Percentiles rank a stretch among this genome's conserved stretches.
phyloP scores from a whole-genome alignment of 768 basidiomycete genomes.

The Paxillus rubicundulus region DNA sequence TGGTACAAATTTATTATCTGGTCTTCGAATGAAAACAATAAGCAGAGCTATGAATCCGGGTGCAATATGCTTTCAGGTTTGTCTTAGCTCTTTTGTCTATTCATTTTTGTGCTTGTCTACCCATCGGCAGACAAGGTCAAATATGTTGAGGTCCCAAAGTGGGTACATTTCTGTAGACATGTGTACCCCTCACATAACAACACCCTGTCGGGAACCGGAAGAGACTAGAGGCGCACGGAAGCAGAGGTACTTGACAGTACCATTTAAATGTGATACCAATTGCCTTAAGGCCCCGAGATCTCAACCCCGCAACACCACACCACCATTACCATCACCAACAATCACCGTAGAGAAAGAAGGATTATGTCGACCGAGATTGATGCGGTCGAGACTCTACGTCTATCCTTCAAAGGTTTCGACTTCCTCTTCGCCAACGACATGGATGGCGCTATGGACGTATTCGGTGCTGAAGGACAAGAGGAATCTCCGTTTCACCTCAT shows the following conservation, averaged over 20 bases:
- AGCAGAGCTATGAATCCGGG: no score
- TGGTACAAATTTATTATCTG: no score
- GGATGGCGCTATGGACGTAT: conserved; percentile 47
- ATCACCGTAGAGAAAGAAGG: neutral
- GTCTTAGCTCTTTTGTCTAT: no score
- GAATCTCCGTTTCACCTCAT: conserved; percentile 72
- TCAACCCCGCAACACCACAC: conserved; percentile 3
- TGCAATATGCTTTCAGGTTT: no score
- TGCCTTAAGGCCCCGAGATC: no score
- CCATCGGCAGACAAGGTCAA: no score
- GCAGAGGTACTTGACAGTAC: neutral
- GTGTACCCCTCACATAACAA: no score
- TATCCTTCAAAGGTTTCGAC: conserved; percentile 58
- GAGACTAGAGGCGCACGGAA: neutral
- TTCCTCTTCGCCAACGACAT: conserved; percentile 69
- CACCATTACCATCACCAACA: neutral
- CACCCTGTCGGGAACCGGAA: no score
- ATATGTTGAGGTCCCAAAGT: no score
- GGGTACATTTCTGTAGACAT: no score
- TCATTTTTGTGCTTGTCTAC: no score
- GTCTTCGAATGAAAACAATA: no score
- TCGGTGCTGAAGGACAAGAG: conserved; percentile 28
- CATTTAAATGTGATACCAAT: neutral
- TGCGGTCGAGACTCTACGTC: conserved; percentile 28
- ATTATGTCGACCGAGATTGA: conserved; percentile 17